These are phyloP conservation scores for Phoma sp. DNA, from an alignment of 2,329 filamentous ascomycete species.

Conservation along the genomic window DNA sequence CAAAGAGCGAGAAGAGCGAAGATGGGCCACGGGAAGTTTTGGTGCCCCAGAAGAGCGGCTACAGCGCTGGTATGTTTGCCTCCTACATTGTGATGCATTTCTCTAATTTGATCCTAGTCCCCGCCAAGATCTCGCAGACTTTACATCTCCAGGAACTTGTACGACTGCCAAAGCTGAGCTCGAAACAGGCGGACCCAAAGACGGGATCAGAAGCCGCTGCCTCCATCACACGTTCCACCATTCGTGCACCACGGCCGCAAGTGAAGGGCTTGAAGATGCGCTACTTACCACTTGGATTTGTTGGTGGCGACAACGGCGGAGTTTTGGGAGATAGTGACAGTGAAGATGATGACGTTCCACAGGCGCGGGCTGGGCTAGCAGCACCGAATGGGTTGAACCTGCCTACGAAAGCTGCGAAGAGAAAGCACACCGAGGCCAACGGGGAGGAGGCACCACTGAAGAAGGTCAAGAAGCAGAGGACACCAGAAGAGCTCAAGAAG, in stretches of 20 bases:
- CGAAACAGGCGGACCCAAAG: slow-evolving; percentile 51
- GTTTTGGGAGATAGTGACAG: slow-evolving; percentile 53
- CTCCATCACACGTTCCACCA: slow-evolving; percentile 56
- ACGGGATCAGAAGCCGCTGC: slow-evolving; percentile 51
- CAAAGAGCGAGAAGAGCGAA: slow-evolving; percentile 59
- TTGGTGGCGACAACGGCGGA: slow-evolving; percentile 52
- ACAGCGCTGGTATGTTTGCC: slow-evolving; percentile 60
- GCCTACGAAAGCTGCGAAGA: slow-evolving; percentile 43
- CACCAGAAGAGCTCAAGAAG: slow-evolving; percentile 44
- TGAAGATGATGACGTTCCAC: slow-evolving; percentile 47
- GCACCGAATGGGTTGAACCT: slow-evolving; percentile 33
- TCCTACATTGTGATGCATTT: not conserved
- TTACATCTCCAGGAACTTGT: slow-evolving; percentile 72
- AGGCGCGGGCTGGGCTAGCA: slow-evolving; percentile 42
- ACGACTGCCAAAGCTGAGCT: slow-evolving; percentile 57
- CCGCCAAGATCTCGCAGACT: slow-evolving; percentile 60
- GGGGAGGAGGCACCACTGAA: slow-evolving; percentile 44
- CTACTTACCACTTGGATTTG: slow-evolving; percentile 70
- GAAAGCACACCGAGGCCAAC: slow-evolving; percentile 46
- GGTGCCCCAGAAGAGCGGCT: slow-evolving; percentile 66
- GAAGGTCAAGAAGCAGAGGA: slow-evolving; percentile 50
- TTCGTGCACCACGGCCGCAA: slow-evolving; percentile 67
- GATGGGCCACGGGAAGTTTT: slow-evolving; percentile 66
- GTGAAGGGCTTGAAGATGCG: slow-evolving; percentile 72
- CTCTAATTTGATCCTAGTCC: slow-evolving; percentile 30